Conservation (phyloP, 2,329 filamentous ascomycete species). For the Cercospora sp. region DNA sequence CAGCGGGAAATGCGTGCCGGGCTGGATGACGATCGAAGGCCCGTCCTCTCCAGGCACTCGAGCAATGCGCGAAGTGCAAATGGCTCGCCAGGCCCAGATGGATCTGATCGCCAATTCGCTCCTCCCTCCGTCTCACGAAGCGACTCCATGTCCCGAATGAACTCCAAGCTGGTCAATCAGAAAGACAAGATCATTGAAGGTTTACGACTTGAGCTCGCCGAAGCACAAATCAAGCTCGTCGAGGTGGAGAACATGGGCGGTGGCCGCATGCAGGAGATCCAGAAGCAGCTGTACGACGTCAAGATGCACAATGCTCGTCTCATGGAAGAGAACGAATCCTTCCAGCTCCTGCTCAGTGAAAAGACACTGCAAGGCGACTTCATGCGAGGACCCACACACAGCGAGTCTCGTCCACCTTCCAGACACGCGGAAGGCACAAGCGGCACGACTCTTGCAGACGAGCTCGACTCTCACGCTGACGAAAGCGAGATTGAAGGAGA, state of each 20-base stretch:
- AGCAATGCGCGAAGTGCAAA: conserved; percentile 31
- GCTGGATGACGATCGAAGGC: conserved; percentile 53
- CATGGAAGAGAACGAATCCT: conserved; percentile 99
- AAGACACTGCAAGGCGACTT: conserved; percentile 92
- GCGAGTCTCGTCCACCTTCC: conserved; percentile 57
- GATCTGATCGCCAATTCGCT: conserved; percentile 64
- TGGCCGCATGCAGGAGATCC: conserved; percentile 83
- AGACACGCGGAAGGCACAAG: conserved; percentile 33
- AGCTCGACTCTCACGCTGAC: conserved; percentile 69
- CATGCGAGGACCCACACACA: conserved; percentile 26
- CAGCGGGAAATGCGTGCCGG: conserved; percentile 64
- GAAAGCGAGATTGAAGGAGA: conserved; percentile 57
- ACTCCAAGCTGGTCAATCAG: conserved; percentile 85
- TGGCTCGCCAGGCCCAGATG: conserved; percentile 65
- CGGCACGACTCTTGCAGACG: conserved; percentile 73
- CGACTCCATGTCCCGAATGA: conserved; percentile 66
- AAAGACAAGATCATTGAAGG: conserved; percentile 97
- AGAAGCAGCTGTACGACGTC: conserved; percentile 83
- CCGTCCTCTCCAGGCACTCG: conserved; percentile 47
- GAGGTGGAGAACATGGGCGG: conserved; percentile 93
- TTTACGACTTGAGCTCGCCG: conserved; percentile 85
- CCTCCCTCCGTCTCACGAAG: conserved; percentile 78
- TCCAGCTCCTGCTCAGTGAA: conserved; percentile 89
- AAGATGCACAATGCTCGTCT: conserved; percentile 93
- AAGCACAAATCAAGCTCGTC: conserved; percentile 91